Evolutionary conservation across 1,284 basidiomycete species (phyloP), one percentile per base, ranked within the genome.

Genomic region (Acaromyces ingoldii): DNA sequence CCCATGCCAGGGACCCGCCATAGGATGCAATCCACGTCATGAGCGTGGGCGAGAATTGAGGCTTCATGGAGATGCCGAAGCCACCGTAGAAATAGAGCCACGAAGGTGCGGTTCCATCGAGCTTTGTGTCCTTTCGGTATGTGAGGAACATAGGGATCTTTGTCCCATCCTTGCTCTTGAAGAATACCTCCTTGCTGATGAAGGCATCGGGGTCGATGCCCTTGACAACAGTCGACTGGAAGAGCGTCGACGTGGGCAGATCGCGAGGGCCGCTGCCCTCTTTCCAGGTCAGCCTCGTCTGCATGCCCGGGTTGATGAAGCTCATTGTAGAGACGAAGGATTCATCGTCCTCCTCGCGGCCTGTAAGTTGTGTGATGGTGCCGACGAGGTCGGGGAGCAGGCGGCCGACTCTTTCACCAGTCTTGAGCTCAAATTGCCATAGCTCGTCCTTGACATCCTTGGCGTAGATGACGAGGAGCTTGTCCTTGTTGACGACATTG

Each of bases 91-190:
- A 87, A 62, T 89, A 91, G 68, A 89, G 85, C 24, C 89, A 79
- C 0, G 83, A 86, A 4, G 89, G 84, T 0, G 87, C 86, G 0
- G 84, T 85, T 7, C 88, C 88, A 62, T 91, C 86, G 49, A 83
- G 79, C 60, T 81, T 78, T 17, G 85, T 86, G 21, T 80, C 81
- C 71, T 86, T 86, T 68, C 86, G 86, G 45, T 84, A 81, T 26
- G 90, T 87, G 53, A 91, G 81, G 70, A 90, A 91, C 87, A 91
- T 89, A 2, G 89, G 88, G 29, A 91, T 80, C 43, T 51, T 53
- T 30, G 88, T 90, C 0, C 88, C 87, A 67, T 91, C 89, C 72
- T 86, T 87, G 76, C 83, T 85, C 79, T 73, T 51, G 56, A 72
- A 65, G 29, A 70, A 64, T 51, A 83, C 82, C 76, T 91, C 89